Evolutionary conservation across 176 grass and related monocot species (phyloP), one percentile per base, ranked within the genome.

Genomic region (Dactylis glomerata): DNA sequence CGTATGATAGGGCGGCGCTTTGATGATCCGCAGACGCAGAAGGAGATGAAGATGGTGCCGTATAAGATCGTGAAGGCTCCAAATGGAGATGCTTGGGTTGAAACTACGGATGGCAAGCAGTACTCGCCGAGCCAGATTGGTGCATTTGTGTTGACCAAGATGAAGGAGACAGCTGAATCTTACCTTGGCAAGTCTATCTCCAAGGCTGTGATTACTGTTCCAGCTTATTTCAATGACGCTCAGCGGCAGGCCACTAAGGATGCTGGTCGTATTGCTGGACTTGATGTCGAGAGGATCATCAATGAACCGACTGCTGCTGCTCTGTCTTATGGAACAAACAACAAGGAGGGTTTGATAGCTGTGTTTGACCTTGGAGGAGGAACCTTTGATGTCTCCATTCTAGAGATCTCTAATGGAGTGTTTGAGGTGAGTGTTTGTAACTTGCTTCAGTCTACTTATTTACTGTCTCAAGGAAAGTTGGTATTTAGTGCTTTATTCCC

Each of bases 231-330:
- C 63, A 88, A 84, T 64, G 87, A 88, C 66, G 87, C 81, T 63
- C 87, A 88, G 75, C 64, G 87, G n/a, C 87, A 88, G 54, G 87
- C 81, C 27, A 88, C 87, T 14, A 88, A 88, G 76, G 87, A 88
- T 84, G 81, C 87, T 0, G 86, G 86, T 11, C 81, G 87, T 49
- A 88, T 88, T 79, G 75, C 87, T 42, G 87, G 81, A 4, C 87
- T 88, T 79, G 87, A 88, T 55, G 81, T 88, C 20, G 66, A 84
- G 32, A 84, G 87, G 50, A 88, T 88, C 59, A 88, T 88, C 62
- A 83, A 88, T 82, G 86, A 88, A n/a, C 86, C 86, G 22, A 83
- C 86, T 83, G 86, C 86, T 76, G 86, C 86, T n/a, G 86, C 86
- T 19, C 75, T 88, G 41, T 88, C 81, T 5, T 88, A 88, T 23